Base-by-base conservation (phyloP, 805 yeast genomes). In the Yarrowia divulgata region DNA sequence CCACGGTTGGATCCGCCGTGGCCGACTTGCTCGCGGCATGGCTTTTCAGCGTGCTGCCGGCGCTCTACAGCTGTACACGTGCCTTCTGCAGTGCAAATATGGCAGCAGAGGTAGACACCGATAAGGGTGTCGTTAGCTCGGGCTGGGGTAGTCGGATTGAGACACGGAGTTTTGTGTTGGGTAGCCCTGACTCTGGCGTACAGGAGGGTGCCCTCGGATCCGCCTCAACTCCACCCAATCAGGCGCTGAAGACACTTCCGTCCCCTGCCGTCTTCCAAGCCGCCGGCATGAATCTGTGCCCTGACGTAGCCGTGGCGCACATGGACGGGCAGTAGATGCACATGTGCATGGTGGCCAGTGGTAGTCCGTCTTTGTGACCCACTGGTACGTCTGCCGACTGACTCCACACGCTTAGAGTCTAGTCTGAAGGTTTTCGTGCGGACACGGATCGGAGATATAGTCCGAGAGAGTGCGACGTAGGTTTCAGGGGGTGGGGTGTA, bases 401-500 rank as follows among this genome's bases (percentile, higher is more conserved):
- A 19, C 60, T 54, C 45, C 60, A 54, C 60, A 54, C 43, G 8
- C 13, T 13, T 19, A 10, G 13, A 8, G 43, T 35, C 39, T 50
- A 14, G 39, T 10, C 8, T 0, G 2, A 19, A 35, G 13, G 8
- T 32, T 54, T 54, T 13, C 8, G 29, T 3, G 43, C 60, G 45
- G 60, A 54, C 39, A 39, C 60, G 60, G 60, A 54, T 54, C 60
- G 60, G 60, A 54, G 60, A 54, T 54, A 54, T 54, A 8, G 14
- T 37, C 58, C 55, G 39, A 46, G 16, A 8, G 29, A 14, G 13
- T 10, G 16, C 16, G 23, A 2, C 19, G 18, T 14, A 8, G 13
- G n/a, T 16, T 8, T n/a, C n/a, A n/a, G n/a, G 35, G n/a, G 54
- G 54, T 8, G 29, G 49, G 2, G 34, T 0, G 12, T 10, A 0